Conservation (phyloP, 2,329 filamentous ascomycete species). For the Lasiodiplodia sp. region DNA sequence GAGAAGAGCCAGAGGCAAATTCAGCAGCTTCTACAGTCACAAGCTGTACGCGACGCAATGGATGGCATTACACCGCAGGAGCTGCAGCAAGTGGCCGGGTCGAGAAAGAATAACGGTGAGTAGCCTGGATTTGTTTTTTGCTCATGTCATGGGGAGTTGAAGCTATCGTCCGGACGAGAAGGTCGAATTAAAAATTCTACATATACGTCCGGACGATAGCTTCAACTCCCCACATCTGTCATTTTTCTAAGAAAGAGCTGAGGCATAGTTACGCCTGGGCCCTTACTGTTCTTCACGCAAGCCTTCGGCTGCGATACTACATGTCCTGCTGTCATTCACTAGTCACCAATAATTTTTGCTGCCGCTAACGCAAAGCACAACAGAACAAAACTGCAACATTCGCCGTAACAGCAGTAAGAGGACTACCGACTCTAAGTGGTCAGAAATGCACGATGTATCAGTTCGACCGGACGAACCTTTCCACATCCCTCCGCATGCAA, state of each 20-base stretch:
- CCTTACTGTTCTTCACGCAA: no score
- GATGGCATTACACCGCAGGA: slow-evolving; percentile 1
- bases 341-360: no score
- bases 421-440: not conserved
- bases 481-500: not conserved
- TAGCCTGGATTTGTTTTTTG: no score
- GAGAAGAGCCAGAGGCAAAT: slow-evolving; percentile 26
- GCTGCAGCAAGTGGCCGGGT: not conserved
- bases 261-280: no score
- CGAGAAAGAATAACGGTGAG: not conserved
- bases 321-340: no score
- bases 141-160: no score
- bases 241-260: no score
- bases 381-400: not conserved
- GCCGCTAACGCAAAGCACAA: not conserved
- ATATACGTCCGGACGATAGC: no score
- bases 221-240: no score
- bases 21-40: slow-evolving; percentile 17
- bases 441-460: not conserved
- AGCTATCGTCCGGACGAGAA: no score
- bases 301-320: no score
- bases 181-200: no score
- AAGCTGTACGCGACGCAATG: slow-evolving; percentile 8
- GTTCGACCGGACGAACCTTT: slow-evolving; percentile 8
- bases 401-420: slow-evolving; percentile 11